Evolutionary conservation across 331 rosid species (phyloP).

Genomic region (Erythrophleum ivorense): DNA sequence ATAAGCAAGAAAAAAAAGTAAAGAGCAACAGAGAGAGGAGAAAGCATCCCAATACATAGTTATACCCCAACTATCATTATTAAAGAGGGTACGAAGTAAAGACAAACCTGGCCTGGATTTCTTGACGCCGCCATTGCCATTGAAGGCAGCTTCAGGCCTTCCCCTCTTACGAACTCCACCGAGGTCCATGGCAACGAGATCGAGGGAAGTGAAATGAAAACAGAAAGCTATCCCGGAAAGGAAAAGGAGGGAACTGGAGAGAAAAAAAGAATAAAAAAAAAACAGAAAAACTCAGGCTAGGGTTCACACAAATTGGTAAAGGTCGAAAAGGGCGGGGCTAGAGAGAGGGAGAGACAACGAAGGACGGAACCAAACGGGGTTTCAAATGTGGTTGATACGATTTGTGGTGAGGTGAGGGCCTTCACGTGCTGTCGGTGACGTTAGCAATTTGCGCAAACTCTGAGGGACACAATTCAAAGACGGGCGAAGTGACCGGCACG

Average conservation of each 20-base stretch:
- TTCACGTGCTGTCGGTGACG: slow-evolving; percentile 2
- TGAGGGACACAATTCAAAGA: background rate
- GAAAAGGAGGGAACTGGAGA: background rate
- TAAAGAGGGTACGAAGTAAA: background rate
- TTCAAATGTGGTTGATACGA: background rate
- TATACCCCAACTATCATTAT: background rate
- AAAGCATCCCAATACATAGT: background rate
- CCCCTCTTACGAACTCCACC: slow-evolving; percentile 75
- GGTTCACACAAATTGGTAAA: background rate
- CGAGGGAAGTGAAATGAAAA: background rate
- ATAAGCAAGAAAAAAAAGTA: background rate
- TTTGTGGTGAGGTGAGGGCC: background rate
- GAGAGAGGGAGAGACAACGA: background rate
- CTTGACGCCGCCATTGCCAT: slow-evolving; percentile 80
- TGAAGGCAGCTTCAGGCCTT: slow-evolving; percentile 59
- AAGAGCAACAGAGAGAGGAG: background rate
- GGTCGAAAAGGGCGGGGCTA: background rate
- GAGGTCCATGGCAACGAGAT: slow-evolving; percentile 53
- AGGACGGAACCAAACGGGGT: background rate
- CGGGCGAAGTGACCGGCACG: too few species aligned
- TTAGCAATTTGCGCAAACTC: background rate
- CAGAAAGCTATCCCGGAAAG: background rate
- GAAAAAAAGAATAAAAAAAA: background rate
- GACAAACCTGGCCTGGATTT: slow-evolving; percentile 67
- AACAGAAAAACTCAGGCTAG: background rate